These are phyloP conservation scores for Phytophthora lateralis DNA, from an alignment of 352 stramenopile species.

Conservation along the genomic window DNA sequence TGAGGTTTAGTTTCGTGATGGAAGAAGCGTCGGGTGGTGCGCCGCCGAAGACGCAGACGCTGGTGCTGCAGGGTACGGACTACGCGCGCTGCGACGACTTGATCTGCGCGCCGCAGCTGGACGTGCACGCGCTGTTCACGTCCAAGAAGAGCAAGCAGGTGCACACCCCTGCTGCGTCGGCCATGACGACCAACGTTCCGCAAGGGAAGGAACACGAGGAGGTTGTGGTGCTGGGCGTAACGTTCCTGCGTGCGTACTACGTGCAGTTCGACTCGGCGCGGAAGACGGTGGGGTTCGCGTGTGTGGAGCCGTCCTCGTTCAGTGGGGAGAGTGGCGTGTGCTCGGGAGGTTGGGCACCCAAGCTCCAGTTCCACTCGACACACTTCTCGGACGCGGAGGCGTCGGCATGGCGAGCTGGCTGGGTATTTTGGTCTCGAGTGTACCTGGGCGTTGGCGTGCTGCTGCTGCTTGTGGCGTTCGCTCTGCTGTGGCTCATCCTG, in stretches of 20 bases:
- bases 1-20: constrained; percentile 52
- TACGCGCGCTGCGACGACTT: constrained; percentile 69
- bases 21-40: not conserved
- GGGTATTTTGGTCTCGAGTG: constrained; percentile 48
- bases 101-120: constrained; percentile 59
- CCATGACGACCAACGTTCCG: constrained; percentile 15
- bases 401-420: constrained; percentile 25
- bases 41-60: constrained; percentile 20
- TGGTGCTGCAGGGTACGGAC: constrained; percentile 61
- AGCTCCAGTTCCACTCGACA: constrained; percentile 45
- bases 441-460: constrained; percentile 39
- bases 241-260: constrained; percentile 78
- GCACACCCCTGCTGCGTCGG: constrained; percentile 8
- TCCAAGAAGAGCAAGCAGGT: constrained; percentile 23
- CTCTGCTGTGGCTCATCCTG: constrained; percentile 45
- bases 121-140: constrained; percentile 51
- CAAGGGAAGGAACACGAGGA: constrained; percentile 24
- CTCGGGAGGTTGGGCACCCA: constrained; percentile 39
- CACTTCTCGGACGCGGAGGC: constrained; percentile 25
- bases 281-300: constrained; percentile 55
- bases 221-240: constrained; percentile 61
- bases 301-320: constrained; percentile 20
- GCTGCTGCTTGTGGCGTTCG: constrained; percentile 38
- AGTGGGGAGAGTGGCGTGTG: constrained; percentile 19
- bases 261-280: constrained; percentile 58